Conservation (phyloP, 129 eudicot genomes). For the Helianthus tuberosus region DNA sequence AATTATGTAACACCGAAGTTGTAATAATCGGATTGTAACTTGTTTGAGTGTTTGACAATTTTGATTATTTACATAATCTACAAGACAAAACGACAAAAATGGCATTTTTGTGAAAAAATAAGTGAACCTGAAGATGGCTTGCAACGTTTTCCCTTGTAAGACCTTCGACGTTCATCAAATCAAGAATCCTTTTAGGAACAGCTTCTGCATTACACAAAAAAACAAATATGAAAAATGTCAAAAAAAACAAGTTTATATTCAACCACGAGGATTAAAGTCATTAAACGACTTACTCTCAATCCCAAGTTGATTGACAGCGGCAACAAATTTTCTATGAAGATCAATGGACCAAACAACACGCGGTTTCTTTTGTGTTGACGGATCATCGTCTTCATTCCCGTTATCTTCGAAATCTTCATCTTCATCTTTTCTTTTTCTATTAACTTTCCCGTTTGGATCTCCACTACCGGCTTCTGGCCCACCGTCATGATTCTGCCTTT, state of each 20-base stretch:
- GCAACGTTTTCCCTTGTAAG: slow-evolving; percentile 97
- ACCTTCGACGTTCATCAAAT: slow-evolving; percentile 93
- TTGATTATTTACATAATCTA: not conserved
- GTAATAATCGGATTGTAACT: not conserved
- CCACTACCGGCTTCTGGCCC: slow-evolving; percentile 55
- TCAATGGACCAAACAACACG: slow-evolving; percentile 98
- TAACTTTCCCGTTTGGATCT: slow-evolving; percentile 69
- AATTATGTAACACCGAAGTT: not conserved
- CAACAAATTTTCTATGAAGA: slow-evolving; percentile 93
- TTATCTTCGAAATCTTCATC: slow-evolving; percentile 82
- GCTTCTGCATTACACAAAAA: slow-evolving; percentile 64
- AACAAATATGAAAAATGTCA: slow-evolving; percentile 1
- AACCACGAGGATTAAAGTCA: not conserved
- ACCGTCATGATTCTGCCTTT: slow-evolving; percentile 50
- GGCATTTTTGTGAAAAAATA: not conserved
- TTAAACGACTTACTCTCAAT: slow-evolving; percentile 67
- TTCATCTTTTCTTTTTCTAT: slow-evolving; percentile 84
- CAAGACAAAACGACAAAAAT: not conserved
- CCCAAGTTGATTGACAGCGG: slow-evolving; percentile 90
- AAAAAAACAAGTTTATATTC: slow-evolving; percentile 3
- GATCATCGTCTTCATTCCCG: slow-evolving; percentile 70
- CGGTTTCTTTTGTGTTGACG: slow-evolving; percentile 81
- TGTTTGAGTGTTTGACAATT: not conserved
- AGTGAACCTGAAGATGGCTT: slow-evolving; percentile 89
- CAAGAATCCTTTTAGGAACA: slow-evolving; percentile 97